These are phyloP conservation scores for Brassica balearica DNA, from an alignment of 441 rosid species.

Conservation along the genomic window DNA sequence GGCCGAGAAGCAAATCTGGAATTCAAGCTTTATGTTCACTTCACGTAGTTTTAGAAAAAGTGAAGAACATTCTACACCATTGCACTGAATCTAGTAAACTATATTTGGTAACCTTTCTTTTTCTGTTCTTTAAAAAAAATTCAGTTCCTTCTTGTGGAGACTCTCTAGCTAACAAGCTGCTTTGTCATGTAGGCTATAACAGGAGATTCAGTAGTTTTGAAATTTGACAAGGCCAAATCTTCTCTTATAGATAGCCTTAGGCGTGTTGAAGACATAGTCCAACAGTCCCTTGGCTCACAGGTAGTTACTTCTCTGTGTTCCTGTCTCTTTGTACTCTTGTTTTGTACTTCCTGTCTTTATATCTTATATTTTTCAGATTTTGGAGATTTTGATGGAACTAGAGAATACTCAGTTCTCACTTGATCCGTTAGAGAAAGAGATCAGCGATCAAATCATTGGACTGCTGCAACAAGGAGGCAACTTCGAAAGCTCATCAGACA, in stretches of 20 bases:
- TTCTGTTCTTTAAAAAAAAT: background rate
- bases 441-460: constrained; percentile 80
- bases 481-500: constrained; percentile 68
- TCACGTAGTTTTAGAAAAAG: constrained; percentile 90
- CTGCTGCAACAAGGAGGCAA: constrained; percentile 93
- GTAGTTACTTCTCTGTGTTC: constrained; percentile 46
- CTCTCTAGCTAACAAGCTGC: constrained; percentile 29
- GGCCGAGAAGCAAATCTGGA: constrained; percentile 97
- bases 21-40: constrained; percentile 93
- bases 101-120: constrained; percentile 68
- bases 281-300: constrained; percentile 85
- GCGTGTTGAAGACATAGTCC: constrained; percentile 92
- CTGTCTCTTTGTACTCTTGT: constrained; percentile 5
- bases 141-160: constrained; percentile 10
- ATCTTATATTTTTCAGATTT: constrained; percentile 55
- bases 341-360: constrained; percentile 18
- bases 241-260: constrained; percentile 84
- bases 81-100: constrained; percentile 95
- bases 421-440: constrained; percentile 85
- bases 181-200: constrained; percentile 83
- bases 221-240: constrained; percentile 83
- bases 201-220: constrained; percentile 88
- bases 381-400: constrained; percentile 79
- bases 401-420: constrained; percentile 67
- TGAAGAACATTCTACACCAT: constrained; percentile 80